Conservation (phyloP, 1,284 basidiomycete species). For the Tilletia horrida region DNA sequence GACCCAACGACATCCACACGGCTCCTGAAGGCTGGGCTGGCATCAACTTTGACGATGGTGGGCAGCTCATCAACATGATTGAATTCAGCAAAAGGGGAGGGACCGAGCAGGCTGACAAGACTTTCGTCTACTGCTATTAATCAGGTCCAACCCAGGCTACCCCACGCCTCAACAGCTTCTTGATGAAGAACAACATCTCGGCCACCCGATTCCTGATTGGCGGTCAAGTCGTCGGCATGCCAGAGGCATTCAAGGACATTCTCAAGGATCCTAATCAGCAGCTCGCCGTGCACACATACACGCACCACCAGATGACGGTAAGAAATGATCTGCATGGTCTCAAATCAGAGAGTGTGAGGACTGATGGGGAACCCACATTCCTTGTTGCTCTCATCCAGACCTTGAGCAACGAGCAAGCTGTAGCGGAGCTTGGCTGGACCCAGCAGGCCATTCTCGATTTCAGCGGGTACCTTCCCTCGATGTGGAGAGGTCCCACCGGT, state of each 20-base stretch:
- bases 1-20: constrained; percentile 40
- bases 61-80: neutral
- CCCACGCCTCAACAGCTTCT: constrained; percentile 26
- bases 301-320: constrained; percentile 46
- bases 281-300: constrained; percentile 59
- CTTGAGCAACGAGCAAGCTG: constrained; percentile 60
- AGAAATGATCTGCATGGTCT: constrained; percentile 42
- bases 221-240: constrained; percentile 63
- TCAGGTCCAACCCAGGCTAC: constrained; percentile 47
- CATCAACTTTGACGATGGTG: constrained; percentile 66
- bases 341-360: neutral
- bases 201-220: constrained; percentile 83
- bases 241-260: constrained; percentile 12
- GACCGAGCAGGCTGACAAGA: too few relatives aligned
- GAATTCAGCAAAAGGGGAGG: too few relatives aligned
- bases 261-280: constrained; percentile 29
- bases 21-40: constrained; percentile 40
- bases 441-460: constrained; percentile 76
- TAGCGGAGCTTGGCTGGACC: constrained; percentile 79
- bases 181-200: constrained; percentile 38
- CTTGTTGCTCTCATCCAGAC: neutral
- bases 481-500: constrained; percentile 46
- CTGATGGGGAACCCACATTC: neutral
- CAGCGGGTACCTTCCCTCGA: constrained; percentile 59
- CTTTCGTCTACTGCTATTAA: constrained; percentile 43